Conservation (phyloP, 306 rosid species). For the Vigna unguiculata region DNA sequence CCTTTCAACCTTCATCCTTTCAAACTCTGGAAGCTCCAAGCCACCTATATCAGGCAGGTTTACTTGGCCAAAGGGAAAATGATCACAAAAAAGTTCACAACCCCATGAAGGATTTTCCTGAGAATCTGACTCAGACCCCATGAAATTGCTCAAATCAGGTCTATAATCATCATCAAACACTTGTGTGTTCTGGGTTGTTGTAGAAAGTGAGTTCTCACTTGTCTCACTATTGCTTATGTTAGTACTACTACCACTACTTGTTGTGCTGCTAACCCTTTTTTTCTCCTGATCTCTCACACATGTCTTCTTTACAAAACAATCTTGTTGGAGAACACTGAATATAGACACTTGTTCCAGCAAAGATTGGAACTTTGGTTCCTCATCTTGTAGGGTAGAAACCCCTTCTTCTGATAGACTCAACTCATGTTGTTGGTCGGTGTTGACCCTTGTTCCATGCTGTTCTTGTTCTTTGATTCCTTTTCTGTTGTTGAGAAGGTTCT, state of each 20-base stretch:
- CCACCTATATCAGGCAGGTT: conserved; percentile 46
- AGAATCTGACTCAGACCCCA: conserved; percentile 45
- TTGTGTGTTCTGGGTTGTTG: conserved; percentile 11
- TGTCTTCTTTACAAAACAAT: background rate
- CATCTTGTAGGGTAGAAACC: background rate
- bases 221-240: conserved; percentile 21
- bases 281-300: background rate
- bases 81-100: conserved; percentile 49
- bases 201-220: conserved; percentile 30
- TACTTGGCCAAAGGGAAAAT: conserved; percentile 51
- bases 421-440: background rate
- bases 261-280: conserved; percentile 3
- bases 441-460: conserved; percentile 10
- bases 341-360: background rate
- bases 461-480: conserved; percentile 42
- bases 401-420: background rate
- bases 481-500: conserved; percentile 60
- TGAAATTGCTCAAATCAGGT: conserved; percentile 71
- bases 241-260: background rate
- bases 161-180: conserved; percentile 66
- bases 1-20: conserved; percentile 86
- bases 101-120: conserved; percentile 48
- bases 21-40: conserved; percentile 61
- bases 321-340: background rate
- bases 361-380: background rate